These are phyloP conservation scores for Dryas integrifolia DNA, from an alignment of 331 rosid genomes.

Conservation along the genomic window DNA sequence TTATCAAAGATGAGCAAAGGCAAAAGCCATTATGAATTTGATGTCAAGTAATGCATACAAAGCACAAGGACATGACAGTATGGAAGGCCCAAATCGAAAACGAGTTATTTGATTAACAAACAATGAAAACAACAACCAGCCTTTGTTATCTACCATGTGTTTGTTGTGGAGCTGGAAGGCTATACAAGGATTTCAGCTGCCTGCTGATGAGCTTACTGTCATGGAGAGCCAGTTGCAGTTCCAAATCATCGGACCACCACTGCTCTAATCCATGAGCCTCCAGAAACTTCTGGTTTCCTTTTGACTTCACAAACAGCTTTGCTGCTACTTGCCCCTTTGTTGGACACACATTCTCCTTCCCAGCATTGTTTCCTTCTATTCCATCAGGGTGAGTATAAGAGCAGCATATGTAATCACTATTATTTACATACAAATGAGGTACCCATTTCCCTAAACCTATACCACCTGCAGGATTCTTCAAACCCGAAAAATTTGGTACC, in stretches of 20 bases:
- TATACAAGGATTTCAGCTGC: constrained; percentile 73
- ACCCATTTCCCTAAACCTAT: constrained; percentile 62
- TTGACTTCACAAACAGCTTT: constrained; percentile 77
- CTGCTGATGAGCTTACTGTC: constrained; percentile 80
- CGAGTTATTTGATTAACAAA: neutral
- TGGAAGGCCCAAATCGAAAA: neutral
- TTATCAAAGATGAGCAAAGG: neutral
- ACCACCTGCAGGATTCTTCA: constrained; percentile 36
- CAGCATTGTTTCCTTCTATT: constrained; percentile 28
- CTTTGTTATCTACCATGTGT: constrained; percentile 21
- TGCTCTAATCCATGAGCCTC: constrained; percentile 96
- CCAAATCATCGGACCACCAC: constrained; percentile 96
- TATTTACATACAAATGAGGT: constrained; percentile 87
- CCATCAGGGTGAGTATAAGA: constrained; percentile 61
- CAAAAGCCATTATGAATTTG: neutral
- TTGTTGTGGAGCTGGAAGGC: constrained; percentile 42
- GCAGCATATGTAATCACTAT: constrained; percentile 88
- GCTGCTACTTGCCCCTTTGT: constrained; percentile 53
- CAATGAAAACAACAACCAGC: neutral
- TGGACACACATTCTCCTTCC: constrained; percentile 48
- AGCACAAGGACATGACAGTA: neutral
- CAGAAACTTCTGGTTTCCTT: constrained; percentile 83
- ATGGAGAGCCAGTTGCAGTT: constrained; percentile 70
- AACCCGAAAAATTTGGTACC: constrained; percentile 44
- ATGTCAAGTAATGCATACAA: neutral